Percentiles rank a stretch among this genome's conserved stretches.
Evolutionary conservation across 208 protist genomes (phyloP).

Genomic region (Phytomonas sp.): DNA sequence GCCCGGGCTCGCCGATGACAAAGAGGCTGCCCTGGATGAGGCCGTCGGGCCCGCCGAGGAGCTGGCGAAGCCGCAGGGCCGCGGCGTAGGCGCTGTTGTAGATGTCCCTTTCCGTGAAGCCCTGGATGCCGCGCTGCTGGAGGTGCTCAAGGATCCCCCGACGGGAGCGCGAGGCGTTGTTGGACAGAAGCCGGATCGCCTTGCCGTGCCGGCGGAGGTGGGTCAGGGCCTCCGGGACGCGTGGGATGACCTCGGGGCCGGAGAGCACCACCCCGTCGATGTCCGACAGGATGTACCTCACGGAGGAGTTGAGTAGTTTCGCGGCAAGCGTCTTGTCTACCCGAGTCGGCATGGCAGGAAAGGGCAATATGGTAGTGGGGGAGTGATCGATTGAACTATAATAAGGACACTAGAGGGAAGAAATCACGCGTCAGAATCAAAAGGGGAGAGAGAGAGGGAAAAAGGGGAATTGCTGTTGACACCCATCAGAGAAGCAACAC

Average conservation of each 20-base stretch:
- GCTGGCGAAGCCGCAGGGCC: constrained; percentile 30
- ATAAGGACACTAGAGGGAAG: background rate
- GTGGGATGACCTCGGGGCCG: constrained; percentile 29
- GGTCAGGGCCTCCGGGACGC: constrained; percentile 40
- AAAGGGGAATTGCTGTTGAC: background rate
- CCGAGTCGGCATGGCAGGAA: constrained; percentile 15
- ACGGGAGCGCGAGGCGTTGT: constrained; percentile 60
- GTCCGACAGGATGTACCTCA: constrained; percentile 62
- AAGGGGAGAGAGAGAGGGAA: constrained; percentile 5
- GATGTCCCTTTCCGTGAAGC: constrained; percentile 29
- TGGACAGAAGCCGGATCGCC: constrained; percentile 59
- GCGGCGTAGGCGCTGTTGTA: constrained; percentile 72
- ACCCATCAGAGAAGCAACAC: background rate
- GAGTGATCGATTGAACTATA: background rate
- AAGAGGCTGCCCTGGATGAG: constrained; percentile 63
- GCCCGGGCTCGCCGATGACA: constrained; percentile 57
- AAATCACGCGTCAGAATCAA: constrained; percentile 2
- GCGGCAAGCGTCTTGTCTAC: constrained; percentile 19
- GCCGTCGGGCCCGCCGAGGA: constrained; percentile 14
- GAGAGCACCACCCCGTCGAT: constrained; percentile 66
- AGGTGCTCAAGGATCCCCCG: constrained; percentile 25
- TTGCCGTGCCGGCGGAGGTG: constrained; percentile 42
- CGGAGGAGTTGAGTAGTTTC: constrained; percentile 21
- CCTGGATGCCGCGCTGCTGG: constrained; percentile 29
- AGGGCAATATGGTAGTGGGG: background rate